Evolutionary conservation across 768 basidiomycete species (phyloP).

Genomic region (Coprinopsis sp.): DNA sequence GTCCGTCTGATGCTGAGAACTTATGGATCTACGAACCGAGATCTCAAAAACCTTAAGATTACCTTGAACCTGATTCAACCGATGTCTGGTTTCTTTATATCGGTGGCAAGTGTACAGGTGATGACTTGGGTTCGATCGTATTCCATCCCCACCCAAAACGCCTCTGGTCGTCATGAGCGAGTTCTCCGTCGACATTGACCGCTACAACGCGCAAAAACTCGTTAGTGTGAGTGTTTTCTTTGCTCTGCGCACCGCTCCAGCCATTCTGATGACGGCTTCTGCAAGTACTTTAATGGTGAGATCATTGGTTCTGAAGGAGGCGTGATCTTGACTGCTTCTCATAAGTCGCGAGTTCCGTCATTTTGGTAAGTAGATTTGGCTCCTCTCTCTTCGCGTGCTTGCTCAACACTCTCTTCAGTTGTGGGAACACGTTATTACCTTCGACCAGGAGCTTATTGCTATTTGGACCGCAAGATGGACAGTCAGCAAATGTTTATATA

Average conservation of each 20-base stretch:
- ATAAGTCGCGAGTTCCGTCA: constrained; percentile 4
- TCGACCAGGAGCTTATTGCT: constrained; percentile 14
- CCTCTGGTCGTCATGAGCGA: background rate
- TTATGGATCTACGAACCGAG: too few relatives aligned
- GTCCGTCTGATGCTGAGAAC: too few relatives aligned
- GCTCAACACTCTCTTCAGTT: constrained; percentile 9
- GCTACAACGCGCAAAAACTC: constrained; percentile 1
- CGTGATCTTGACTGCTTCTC: background rate
- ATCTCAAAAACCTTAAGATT: too few relatives aligned
- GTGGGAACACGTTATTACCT: constrained; percentile 17
- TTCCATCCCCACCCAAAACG: background rate
- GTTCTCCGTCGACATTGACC: background rate
- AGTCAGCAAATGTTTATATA: constrained; percentile 15
- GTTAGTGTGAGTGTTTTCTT: constrained; percentile 1
- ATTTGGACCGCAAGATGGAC: constrained; percentile 17
- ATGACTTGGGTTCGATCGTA: background rate
- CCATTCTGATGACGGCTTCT: background rate
- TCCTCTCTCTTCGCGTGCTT: constrained; percentile 6
- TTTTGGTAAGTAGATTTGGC: constrained; percentile 4
- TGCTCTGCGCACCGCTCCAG: background rate
- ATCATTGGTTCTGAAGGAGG: background rate
- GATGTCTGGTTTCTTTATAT: background rate
- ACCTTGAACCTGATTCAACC: too few relatives aligned
- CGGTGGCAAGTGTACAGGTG: background rate
- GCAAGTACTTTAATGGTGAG: constrained; percentile 4